Percentiles rank a stretch among this genome's conserved stretches.
phyloP scores from a whole-genome alignment of 2,329 filamentous ascomycete genomes.

The Trichophyton equinum region DNA sequence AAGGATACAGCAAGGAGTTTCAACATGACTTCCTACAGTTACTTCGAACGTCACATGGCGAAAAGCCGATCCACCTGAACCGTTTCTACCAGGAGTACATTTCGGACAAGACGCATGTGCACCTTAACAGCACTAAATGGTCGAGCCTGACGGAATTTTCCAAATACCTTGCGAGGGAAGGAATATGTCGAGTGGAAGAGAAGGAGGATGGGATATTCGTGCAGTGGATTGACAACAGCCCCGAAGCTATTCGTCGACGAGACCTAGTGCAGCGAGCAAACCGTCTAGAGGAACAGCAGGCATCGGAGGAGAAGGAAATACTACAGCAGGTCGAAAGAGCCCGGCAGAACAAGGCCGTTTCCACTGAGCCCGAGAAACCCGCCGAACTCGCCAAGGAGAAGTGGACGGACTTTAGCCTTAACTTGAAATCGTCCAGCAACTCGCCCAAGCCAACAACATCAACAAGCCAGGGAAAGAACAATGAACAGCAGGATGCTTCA shows the following conservation, averaged over 20 bases:
- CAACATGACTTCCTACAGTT: conserved; percentile 64
- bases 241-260: conserved; percentile 65
- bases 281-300: conserved; percentile 73
- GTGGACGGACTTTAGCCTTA: conserved; percentile 3
- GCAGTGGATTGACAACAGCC: conserved; percentile 82
- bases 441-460: neutral
- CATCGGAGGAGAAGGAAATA: conserved; percentile 70
- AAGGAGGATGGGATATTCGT: conserved; percentile 73
- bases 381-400: conserved; percentile 2
- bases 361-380: conserved; percentile 16
- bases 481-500: neutral
- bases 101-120: conserved; percentile 70
- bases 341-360: conserved; percentile 26
- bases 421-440: neutral
- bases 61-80: conserved; percentile 3
- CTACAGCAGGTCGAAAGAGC: conserved; percentile 73
- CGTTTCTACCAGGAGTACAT: conserved; percentile 63
- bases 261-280: conserved; percentile 82
- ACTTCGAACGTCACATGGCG: conserved; percentile 71
- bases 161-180: conserved; percentile 72
- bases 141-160: conserved; percentile 78
- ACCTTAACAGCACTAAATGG: conserved; percentile 93
- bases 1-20: conserved; percentile 72
- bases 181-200: conserved; percentile 82
- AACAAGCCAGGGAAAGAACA: neutral